These are phyloP conservation scores for Mycena galopus DNA, from an alignment of 768 basidiomycete genomes.

Conservation along the genomic window DNA sequence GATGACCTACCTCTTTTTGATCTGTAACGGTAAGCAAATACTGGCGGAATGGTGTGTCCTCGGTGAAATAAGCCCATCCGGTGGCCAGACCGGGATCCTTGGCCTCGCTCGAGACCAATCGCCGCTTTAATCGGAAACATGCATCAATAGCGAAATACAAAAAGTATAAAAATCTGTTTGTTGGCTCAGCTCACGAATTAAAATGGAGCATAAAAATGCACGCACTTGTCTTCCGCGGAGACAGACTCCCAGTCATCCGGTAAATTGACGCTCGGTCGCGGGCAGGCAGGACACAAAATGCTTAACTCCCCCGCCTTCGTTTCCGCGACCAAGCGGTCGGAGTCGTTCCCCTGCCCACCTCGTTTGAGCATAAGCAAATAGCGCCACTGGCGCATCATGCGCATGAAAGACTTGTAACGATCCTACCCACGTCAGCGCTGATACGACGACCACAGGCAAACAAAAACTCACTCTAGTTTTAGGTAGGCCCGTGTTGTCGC, in stretches of 20 bases:
- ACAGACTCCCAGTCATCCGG: background rate
- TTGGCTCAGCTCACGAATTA: too few species aligned
- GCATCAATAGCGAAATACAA: background rate
- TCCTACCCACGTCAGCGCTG: background rate
- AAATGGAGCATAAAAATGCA: too few species aligned
- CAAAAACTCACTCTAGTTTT: background rate
- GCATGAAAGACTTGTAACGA: background rate
- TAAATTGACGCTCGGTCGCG: too few species aligned
- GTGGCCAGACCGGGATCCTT: background rate
- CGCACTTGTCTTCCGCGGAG: too few species aligned
- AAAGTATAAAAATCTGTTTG: too few species aligned
- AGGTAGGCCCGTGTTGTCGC: background rate
- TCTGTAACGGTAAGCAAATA: background rate
- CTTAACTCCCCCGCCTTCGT: too few species aligned
- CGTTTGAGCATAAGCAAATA: too few species aligned
- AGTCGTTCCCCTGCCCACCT: too few species aligned
- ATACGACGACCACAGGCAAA: background rate
- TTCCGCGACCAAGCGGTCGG: too few species aligned
- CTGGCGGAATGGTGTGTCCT: slow-evolving; percentile 8
- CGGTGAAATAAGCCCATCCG: background rate
- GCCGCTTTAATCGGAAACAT: background rate
- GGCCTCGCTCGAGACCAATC: background rate
- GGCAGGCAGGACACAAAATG: too few species aligned
- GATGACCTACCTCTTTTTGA: background rate
- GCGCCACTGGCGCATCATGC: background rate